These are phyloP conservation scores for Debaryomyces robertsiae DNA, from an alignment of 1,139 yeast species.

Conservation along the genomic window DNA sequence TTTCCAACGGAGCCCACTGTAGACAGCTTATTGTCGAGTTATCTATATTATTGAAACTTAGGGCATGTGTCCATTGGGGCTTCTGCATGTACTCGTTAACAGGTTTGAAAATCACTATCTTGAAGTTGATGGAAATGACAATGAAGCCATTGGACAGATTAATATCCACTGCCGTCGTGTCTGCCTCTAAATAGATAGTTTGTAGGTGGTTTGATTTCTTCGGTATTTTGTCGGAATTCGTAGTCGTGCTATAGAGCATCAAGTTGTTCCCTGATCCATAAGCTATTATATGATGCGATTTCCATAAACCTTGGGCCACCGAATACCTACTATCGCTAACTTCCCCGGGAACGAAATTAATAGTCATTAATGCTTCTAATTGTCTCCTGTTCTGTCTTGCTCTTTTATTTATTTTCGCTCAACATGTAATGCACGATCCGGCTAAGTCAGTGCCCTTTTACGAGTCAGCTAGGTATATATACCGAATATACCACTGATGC, in stretches of 20 bases:
- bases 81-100: constrained; percentile 43
- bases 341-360: constrained; percentile 82
- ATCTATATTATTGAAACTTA: constrained; percentile 28
- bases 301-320: constrained; percentile 69
- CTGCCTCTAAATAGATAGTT: constrained; percentile 70
- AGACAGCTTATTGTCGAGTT: constrained; percentile 49
- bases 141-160: constrained; percentile 59
- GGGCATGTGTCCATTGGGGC: constrained; percentile 51
- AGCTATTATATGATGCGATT: constrained; percentile 61
- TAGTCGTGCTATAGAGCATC: constrained; percentile 47
- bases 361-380: constrained; percentile 45
- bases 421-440: too few species aligned
- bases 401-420: neutral
- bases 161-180: constrained; percentile 67
- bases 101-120: constrained; percentile 45
- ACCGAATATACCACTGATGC: too few species aligned
- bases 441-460: too few species aligned
- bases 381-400: neutral
- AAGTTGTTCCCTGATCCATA: constrained; percentile 90
- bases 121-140: constrained; percentile 44
- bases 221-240: constrained; percentile 7
- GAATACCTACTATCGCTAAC: constrained; percentile 63
- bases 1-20: constrained; percentile 64
- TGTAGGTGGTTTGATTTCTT: constrained; percentile 53
- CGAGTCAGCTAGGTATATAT: too few species aligned